Base-by-base conservation (phyloP, 1,284 basidiomycete genomes). In the Sporisorium iseilematis-ciliati region DNA sequence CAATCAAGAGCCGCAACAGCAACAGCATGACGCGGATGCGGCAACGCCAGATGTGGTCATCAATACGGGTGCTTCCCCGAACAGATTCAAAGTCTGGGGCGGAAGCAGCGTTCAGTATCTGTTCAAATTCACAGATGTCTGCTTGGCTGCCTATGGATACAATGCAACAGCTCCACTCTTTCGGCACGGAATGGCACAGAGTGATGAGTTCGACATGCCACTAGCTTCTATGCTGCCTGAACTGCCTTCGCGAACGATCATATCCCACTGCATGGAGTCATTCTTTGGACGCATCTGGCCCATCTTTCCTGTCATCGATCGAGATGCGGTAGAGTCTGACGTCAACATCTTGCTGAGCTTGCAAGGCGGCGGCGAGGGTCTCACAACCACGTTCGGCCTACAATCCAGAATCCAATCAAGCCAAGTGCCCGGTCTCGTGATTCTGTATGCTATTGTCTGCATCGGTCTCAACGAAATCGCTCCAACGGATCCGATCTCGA, bases 31-130 rank as follows among this genome's bases (percentile, higher is more conserved):
- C 12, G 40, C 57, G 0, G 26, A 29, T 18, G 50, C 29, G 7
- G 40, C 41, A 10, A 54, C 58, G 7, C 50, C 51, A 4, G 58
- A 60, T 31, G 43, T 60, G 18, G 26, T 60, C n/a, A 38, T 60
- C 50, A 53, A 53, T 18, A 51, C 58, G 2, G 50, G 53, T 46
- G 58, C 50, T 18, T 60, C 58, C 10, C 25, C 50, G 6, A 25
- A 53, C 33, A 11, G 50, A 21, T 49, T 60, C 42, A 60, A 60
- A 51, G 58, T 60, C 3, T 20, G 42, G n/a, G 58, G 58, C 6
- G 58, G 50, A 2, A 60, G 58, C 51, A 60, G 58, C 50, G 31
- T 60, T 23, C 58, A 60, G 23, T 60, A 49, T 26, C 58, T 60
- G 6, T 42, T 60, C 50, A 60, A 60, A n/a, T 60, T 60, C 21